phyloP scores from a whole-genome alignment of 202 grass and related monocot genomes.

The Musa balbisiana region DNA sequence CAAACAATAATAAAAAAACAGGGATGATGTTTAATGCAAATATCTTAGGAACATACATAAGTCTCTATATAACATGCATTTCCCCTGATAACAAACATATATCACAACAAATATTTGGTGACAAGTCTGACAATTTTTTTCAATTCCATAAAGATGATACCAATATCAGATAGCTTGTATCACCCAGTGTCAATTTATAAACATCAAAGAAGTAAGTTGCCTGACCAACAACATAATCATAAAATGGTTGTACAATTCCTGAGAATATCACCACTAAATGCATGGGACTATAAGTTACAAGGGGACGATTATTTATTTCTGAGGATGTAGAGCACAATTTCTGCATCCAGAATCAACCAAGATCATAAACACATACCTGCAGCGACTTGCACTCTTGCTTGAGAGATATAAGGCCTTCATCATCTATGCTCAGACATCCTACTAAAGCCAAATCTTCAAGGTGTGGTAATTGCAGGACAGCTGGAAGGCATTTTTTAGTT shows the following conservation, averaged over 20 bases:
- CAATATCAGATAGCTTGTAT: neutral
- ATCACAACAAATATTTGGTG: neutral
- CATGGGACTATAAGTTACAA: neutral
- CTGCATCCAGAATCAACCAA: neutral
- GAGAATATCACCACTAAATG: no score
- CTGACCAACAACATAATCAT: neutral
- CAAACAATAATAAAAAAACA: neutral
- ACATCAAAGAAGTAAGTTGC: neutral
- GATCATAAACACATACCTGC: conserved; percentile 33
- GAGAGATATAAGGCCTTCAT: conserved; percentile 40
- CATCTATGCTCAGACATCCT: conserved; percentile 57
- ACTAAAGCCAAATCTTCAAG: conserved; percentile 51
- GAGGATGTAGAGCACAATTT: neutral
- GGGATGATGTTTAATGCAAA: neutral
- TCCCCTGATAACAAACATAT: no score
- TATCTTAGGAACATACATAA: neutral
- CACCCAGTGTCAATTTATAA: neutral
- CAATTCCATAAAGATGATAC: neutral
- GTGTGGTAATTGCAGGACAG: conserved; percentile 51
- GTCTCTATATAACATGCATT: neutral
- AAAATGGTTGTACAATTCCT: no score
- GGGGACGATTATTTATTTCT: neutral
- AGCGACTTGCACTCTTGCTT: conserved; percentile 53
- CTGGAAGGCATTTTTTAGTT: conserved; percentile 46
- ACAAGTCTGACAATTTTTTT: no score